phyloP scores from a whole-genome alignment of 768 basidiomycete species.

The Pisolithus sp. region DNA sequence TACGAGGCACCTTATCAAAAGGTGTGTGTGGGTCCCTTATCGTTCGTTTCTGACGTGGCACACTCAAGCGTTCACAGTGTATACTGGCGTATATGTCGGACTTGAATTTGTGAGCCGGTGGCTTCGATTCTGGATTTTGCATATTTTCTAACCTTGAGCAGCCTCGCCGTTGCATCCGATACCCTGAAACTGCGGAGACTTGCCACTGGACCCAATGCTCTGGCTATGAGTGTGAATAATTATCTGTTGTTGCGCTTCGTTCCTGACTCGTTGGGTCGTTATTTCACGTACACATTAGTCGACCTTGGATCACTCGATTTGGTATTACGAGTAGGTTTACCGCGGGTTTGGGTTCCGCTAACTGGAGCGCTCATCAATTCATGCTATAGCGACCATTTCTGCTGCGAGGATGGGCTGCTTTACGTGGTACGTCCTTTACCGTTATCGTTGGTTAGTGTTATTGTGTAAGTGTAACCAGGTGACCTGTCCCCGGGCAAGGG shows the following conservation, averaged over 20 bases:
- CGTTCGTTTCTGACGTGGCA: background rate
- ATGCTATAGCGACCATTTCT: conserved; percentile 53
- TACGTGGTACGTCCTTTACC: conserved; percentile 50
- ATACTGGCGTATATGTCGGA: conserved; percentile 79
- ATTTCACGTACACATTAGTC: conserved; percentile 35
- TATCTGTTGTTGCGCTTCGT: conserved; percentile 1
- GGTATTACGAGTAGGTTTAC: conserved; percentile 61
- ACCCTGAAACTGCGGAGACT: conserved; percentile 49
- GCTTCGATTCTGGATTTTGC: background rate
- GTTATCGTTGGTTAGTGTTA: background rate
- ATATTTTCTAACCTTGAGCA: conserved; percentile 23
- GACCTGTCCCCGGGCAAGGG: conserved; percentile 53
- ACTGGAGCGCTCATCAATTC: background rate
- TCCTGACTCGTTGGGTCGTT: background rate
- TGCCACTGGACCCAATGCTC: conserved; percentile 42
- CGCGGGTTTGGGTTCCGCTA: background rate
- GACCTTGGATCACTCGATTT: conserved; percentile 73
- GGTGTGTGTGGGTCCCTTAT: conserved; percentile 28
- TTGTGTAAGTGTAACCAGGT: conserved; percentile 38
- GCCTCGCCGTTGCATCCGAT: conserved; percentile 49
- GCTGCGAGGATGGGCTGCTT: conserved; percentile 76
- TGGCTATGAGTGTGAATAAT: conserved; percentile 56
- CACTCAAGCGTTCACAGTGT: conserved; percentile 39
- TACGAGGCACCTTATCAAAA: conserved; percentile 75
- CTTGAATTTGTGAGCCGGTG: conserved; percentile 57